Percentiles rank a stretch among this genome's conserved stretches.
These are phyloP conservation scores for Cnidoscolus chayamansa DNA, from an alignment of 441 rosid genomes.

Conservation along the genomic window DNA sequence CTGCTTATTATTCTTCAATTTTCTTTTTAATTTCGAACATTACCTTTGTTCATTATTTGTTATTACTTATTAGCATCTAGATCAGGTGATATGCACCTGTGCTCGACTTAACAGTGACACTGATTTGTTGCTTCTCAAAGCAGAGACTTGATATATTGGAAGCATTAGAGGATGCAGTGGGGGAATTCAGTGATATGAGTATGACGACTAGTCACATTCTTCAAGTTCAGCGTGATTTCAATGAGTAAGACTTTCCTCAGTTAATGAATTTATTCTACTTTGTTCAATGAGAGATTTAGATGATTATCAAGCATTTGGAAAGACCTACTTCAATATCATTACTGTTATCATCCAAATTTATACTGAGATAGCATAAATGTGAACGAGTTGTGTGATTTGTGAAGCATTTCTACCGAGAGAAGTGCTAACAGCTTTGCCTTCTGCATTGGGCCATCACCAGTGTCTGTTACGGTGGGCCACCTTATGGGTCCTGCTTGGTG, in stretches of 20 bases:
- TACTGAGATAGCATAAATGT: background rate
- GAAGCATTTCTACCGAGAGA: background rate
- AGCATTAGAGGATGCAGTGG: constrained; percentile 63
- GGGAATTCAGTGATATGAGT: constrained; percentile 37
- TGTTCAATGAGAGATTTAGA: constrained; percentile 14
- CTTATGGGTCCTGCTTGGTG: background rate
- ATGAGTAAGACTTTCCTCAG: constrained; percentile 53
- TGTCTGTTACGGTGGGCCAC: background rate
- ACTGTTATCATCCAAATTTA: background rate
- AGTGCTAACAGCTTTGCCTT: background rate
- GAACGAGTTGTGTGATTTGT: background rate
- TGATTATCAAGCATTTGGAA: constrained; percentile 4
- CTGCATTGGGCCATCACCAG: background rate
- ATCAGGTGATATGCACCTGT: background rate
- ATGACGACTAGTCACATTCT: constrained; percentile 34
- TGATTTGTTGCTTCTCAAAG: constrained; percentile 21
- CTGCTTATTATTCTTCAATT: too few relatives aligned
- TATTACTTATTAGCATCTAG: background rate
- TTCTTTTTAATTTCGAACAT: background rate
- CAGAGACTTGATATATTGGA: constrained; percentile 80
- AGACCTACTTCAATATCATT: background rate
- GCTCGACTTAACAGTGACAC: background rate
- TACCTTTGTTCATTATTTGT: background rate
- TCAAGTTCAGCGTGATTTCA: constrained; percentile 69
- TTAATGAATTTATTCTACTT: constrained; percentile 4